Evolutionary conservation across 371 early-diverging fungal genomes (phyloP).

Genomic region (Blakeslea trispora): DNA sequence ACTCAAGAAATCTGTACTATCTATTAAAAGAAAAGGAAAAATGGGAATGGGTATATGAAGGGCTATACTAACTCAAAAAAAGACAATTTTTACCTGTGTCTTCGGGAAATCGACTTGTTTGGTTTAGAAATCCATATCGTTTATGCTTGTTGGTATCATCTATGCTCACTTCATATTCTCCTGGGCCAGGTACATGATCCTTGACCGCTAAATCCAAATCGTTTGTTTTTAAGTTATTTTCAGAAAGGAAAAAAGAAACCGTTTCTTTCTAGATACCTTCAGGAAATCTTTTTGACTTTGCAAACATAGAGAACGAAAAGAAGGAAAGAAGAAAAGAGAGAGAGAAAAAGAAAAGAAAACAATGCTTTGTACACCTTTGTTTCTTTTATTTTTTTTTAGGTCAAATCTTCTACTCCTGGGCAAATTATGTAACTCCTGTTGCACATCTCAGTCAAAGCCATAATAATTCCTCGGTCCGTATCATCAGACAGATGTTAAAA

Average conservation of each 20-base stretch:
- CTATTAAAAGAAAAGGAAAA: background rate
- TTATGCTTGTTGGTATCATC: slow-evolving; percentile 30
- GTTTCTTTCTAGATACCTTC: slow-evolving; percentile 26
- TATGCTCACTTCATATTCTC: slow-evolving; percentile 38
- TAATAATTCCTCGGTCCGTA: background rate
- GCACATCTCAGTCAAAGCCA: background rate
- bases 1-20: background rate
- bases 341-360: slow-evolving; percentile 4
- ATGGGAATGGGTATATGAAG: too few species aligned
- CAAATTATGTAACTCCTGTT: background rate
- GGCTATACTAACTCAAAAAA: background rate
- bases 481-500: background rate
- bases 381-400: background rate
- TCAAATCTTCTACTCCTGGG: background rate
- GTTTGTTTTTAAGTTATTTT: background rate
- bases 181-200: slow-evolving; percentile 47
- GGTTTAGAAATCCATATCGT: slow-evolving; percentile 35
- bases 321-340: slow-evolving; percentile 11
- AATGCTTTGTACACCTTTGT: too few species aligned
- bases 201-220: slow-evolving; percentile 22
- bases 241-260: slow-evolving; percentile 7
- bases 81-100: background rate
- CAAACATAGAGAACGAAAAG: slow-evolving; percentile 33
- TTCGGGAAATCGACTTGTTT: slow-evolving; percentile 32
- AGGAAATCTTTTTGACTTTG: slow-evolving; percentile 46